phyloP scores from a whole-genome alignment of 495 filamentous ascomycete genomes.

The Xylaria grammica region DNA sequence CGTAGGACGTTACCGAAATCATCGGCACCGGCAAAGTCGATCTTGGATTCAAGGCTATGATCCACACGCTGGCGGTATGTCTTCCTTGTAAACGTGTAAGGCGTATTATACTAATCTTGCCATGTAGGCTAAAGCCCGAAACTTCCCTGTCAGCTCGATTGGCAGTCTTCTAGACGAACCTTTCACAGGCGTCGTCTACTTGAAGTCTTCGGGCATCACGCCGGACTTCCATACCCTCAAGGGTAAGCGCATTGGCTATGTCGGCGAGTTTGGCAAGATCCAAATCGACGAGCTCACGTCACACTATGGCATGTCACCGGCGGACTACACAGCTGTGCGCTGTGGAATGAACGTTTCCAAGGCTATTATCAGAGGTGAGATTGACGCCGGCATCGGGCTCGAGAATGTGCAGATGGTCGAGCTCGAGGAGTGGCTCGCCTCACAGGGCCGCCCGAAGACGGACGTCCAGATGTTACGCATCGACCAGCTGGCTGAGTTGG shows the following conservation, averaged over 20 bases:
- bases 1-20: slow-evolving; percentile 69
- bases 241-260: slow-evolving; percentile 73
- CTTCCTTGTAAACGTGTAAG: background rate
- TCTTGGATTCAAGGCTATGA: slow-evolving; percentile 79
- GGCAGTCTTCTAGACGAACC: slow-evolving; percentile 73
- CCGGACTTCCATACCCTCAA: slow-evolving; percentile 62
- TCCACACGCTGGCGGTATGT: slow-evolving; percentile 68
- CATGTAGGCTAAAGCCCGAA: slow-evolving; percentile 66
- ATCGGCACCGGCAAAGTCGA: slow-evolving; percentile 73
- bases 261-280: slow-evolving; percentile 78
- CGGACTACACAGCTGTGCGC: slow-evolving; percentile 72
- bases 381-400: slow-evolving; percentile 72
- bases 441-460: slow-evolving; percentile 61
- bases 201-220: slow-evolving; percentile 72
- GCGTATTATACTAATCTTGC: slow-evolving; percentile 19
- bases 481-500: slow-evolving; percentile 72
- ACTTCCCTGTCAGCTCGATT: slow-evolving; percentile 71
- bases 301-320: slow-evolving; percentile 71
- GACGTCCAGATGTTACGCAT: slow-evolving; percentile 76
- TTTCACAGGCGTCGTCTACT: slow-evolving; percentile 74
- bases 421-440: slow-evolving; percentile 69
- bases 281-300: slow-evolving; percentile 76
- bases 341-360: slow-evolving; percentile 53
- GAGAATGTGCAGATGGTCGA: slow-evolving; percentile 80
- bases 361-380: slow-evolving; percentile 66